Evolutionary conservation across 805 yeast species (phyloP), one percentile per base, ranked within the genome.

Genomic region (Yarrowia osloensis): DNA sequence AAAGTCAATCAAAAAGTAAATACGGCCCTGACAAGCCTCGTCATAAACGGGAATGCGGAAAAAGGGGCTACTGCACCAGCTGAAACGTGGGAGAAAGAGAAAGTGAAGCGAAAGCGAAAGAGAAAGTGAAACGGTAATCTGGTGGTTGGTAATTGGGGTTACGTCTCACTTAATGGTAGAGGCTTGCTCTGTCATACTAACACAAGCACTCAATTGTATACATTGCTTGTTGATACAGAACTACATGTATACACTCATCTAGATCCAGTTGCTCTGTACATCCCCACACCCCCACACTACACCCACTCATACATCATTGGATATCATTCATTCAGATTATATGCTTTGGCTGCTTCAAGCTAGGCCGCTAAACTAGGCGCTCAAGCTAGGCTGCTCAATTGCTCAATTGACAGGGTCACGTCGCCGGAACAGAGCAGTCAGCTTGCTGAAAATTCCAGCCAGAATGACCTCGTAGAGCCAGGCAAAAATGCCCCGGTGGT

Each of bases 391-490:
- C 11, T 39, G 11, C 22, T 35, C 40, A 11, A 8, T 22, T 37
- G 21, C 22, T 21, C 21, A 46, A 3, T 26, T 26, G 15, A 5
- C 15, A 17, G 21, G 15, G 8, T 46, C 57, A 1, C 17, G 24
- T 22, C 62, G 62, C 4, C 44, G 39, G n/a, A 54, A 54, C 17
- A 54, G 46, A 19, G 44, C 17, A 7, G 44, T 12, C 26, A 54
- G 35, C 46, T 54, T 54, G 62, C 35, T 24, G 24, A 54, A 54
- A 17, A 54, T 19, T 3, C 62, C 62, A 13, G 62, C 62, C 13
- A 54, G 24, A 19, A 54, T 8, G 4, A 54, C 62, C 46, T 54
- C 62, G 46, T 54, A 54, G 13, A 54, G 24, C 62, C 62, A 54
- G 26, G 26, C 46, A n/a, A 54, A 37, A 35, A 54, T 37, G 46